Conservation (phyloP, 768 basidiomycete genomes). For the Pisolithus orientalis region DNA sequence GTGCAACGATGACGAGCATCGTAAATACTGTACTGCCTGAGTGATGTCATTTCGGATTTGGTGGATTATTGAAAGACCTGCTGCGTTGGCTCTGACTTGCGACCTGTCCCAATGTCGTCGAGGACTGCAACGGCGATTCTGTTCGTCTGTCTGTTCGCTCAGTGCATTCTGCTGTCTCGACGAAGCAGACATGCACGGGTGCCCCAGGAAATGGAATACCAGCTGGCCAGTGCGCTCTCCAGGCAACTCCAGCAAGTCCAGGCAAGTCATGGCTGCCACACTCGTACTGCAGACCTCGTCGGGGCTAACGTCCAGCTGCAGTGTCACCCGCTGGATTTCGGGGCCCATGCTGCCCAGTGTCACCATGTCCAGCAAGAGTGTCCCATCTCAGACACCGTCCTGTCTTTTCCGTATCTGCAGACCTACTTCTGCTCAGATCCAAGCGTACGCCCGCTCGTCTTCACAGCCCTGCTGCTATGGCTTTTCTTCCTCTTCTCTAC, state of each 20-base stretch:
- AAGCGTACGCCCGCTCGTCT: conserved; percentile 51
- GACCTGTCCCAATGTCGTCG: conserved; percentile 38
- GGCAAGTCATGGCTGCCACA: conserved; percentile 3
- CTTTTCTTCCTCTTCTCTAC: conserved; percentile 91
- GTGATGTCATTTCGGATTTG: neutral
- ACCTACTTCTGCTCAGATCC: conserved; percentile 64
- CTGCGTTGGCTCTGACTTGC: neutral
- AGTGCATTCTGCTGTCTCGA: conserved; percentile 62
- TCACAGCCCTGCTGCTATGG: conserved; percentile 67
- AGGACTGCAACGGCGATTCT: conserved; percentile 45
- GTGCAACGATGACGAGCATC: too few relatives aligned
- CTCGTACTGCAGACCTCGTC: neutral
- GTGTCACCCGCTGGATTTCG: conserved; percentile 62
- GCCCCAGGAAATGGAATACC: conserved; percentile 2
- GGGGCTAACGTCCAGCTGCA: conserved; percentile 18
- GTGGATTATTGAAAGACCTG: neutral
- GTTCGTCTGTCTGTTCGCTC: conserved; percentile 44
- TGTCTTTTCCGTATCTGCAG: conserved; percentile 63
- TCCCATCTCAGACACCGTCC: conserved; percentile 52
- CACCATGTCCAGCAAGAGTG: conserved; percentile 55
- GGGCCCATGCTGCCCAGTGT: conserved; percentile 50
- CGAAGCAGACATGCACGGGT: conserved; percentile 43
- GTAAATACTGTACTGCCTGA: too few relatives aligned
- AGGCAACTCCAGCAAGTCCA: neutral
- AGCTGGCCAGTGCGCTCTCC: neutral